Evolutionary conservation across 1,284 basidiomycete species (phyloP).

Genomic region (Macrocystidia cucumis): DNA sequence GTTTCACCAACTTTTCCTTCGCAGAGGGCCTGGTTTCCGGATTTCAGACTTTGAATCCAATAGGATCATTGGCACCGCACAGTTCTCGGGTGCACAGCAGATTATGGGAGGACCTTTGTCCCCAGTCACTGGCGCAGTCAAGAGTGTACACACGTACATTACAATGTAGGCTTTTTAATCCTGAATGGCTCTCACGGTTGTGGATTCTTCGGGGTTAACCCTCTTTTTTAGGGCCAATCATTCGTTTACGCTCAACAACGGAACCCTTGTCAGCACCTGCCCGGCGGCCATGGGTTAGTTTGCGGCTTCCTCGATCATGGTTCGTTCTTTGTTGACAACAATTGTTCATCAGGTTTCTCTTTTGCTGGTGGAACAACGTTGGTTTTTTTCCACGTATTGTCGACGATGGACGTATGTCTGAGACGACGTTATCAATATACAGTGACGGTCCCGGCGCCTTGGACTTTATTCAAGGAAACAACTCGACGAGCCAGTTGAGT

Average conservation of each 20-base stretch:
- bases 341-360: conserved; percentile 39
- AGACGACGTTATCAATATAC: conserved; percentile 8
- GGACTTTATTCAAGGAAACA: conserved; percentile 75
- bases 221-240: conserved; percentile 45
- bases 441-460: conserved; percentile 79
- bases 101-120: conserved; percentile 46
- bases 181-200: conserved; percentile 4
- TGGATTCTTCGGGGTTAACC: conserved; percentile 5
- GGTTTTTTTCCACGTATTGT: conserved; percentile 14
- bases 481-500: conserved; percentile 51
- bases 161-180: conserved; percentile 45
- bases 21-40: conserved; percentile 64
- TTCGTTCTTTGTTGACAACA: conserved; percentile 6
- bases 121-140: conserved; percentile 49
- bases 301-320: conserved; percentile 1
- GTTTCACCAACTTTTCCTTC: conserved; percentile 2
- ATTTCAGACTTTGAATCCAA: conserved; percentile 70
- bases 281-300: conserved; percentile 69
- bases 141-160: conserved; percentile 59
- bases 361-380: conserved; percentile 81
- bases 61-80: conserved; percentile 56
- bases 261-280: conserved; percentile 64
- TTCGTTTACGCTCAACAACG: conserved; percentile 59
- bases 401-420: conserved; percentile 1
- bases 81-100: conserved; percentile 57